phyloP scores from a whole-genome alignment of 257 asterid species.

The Echium plantagineum region DNA sequence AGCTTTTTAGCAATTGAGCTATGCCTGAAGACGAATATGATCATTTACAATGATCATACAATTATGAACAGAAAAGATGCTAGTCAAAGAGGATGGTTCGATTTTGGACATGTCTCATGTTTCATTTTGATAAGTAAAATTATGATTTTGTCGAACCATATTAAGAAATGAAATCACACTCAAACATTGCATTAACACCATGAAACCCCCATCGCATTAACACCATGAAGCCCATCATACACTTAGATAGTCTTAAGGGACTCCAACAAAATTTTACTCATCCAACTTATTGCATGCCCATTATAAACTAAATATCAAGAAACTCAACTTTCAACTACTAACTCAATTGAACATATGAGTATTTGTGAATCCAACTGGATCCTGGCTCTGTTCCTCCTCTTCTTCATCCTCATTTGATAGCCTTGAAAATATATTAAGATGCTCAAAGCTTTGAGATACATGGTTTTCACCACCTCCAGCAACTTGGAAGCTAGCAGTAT shows the following conservation, averaged over 20 bases:
- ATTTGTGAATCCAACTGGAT: constrained; percentile 39
- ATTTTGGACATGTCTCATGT: too few relatives aligned
- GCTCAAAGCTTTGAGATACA: constrained; percentile 36
- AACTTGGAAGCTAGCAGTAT: constrained; percentile 19
- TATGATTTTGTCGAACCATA: neutral
- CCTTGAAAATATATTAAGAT: constrained; percentile 13
- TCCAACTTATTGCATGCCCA: neutral
- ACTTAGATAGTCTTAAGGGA: neutral
- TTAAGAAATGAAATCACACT: neutral
- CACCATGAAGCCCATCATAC: neutral
- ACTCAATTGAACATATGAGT: constrained; percentile 43
- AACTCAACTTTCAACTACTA: neutral
- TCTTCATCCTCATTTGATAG: constrained; percentile 31
- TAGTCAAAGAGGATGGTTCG: neutral
- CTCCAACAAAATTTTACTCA: neutral
- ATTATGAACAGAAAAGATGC: too few relatives aligned
- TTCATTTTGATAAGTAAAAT: too few relatives aligned
- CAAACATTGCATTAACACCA: too few relatives aligned
- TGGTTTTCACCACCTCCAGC: constrained; percentile 17
- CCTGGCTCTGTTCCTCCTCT: constrained; percentile 47
- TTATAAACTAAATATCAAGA: neutral
- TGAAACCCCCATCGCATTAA: too few relatives aligned
- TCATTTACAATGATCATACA: too few relatives aligned
- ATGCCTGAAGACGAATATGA: too few relatives aligned
- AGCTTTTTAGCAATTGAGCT: too few relatives aligned